phyloP scores from a whole-genome alignment of 768 basidiomycete species.

The Goffeauzyma gilvescens region DNA sequence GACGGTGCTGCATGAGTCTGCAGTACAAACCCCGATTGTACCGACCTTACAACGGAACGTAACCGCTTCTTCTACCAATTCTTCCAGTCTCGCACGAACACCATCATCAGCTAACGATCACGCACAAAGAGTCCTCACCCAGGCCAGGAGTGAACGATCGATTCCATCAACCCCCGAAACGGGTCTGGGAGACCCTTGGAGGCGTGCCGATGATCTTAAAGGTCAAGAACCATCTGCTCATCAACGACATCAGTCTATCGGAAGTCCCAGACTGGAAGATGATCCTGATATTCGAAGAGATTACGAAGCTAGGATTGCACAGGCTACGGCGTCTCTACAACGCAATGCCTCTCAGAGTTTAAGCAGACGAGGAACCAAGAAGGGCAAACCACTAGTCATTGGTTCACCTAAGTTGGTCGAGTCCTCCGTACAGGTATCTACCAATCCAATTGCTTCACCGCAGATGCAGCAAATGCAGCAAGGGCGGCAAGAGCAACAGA shows the following conservation, averaged over 20 bases:
- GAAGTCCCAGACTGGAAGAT: background rate
- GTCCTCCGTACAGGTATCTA: too few species aligned
- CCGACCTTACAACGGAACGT: background rate
- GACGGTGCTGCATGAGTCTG: background rate
- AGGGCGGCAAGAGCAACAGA: background rate
- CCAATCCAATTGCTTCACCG: constrained; percentile 3
- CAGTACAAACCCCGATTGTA: background rate
- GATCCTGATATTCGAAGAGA: constrained; percentile 5
- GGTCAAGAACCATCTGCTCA: background rate
- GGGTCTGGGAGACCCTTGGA: background rate
- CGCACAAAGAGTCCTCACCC: background rate
- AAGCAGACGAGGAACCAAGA: background rate
- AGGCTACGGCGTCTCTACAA: constrained; percentile 5
- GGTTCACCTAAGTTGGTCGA: constrained; percentile 2
- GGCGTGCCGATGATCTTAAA: background rate
- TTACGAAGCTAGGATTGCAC: constrained; percentile 7
- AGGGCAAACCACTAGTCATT: constrained; percentile 3
- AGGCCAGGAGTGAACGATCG: background rate
- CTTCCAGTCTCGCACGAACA: background rate
- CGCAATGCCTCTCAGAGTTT: background rate
- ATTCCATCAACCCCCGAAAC: background rate
- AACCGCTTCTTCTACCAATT: background rate
- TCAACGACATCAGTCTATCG: background rate
- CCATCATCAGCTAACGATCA: background rate
- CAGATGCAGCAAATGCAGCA: background rate